Base-by-base conservation (phyloP, 805 yeast species). In the Saturnispora diversa region DNA sequence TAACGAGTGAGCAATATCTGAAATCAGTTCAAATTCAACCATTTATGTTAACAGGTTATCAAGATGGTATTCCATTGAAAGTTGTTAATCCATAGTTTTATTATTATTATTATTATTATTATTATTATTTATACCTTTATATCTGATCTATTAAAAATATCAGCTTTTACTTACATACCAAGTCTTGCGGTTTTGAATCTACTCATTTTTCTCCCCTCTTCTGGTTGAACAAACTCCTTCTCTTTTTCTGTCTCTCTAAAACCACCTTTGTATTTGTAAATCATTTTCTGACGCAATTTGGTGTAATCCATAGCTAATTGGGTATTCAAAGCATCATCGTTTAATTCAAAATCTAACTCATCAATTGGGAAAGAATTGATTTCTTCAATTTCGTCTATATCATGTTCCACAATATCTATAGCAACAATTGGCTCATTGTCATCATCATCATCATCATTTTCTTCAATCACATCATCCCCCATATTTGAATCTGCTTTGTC, bases 171-270 rank as follows among this genome's bases (percentile, higher is more conserved):
- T 26, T 20, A 37, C 11, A 51, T 40, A 29, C 57, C 63, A 16
- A 59, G 42, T 24, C 60, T 51, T 5, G 84, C 80, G 9, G 84
- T 74, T 51, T 68, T 81, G 58, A 85, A 85, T 38, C 86, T 64
- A 53, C 94, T 83, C 1, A 74, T 62, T 44, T 67, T 77, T 15
- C 40, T 37, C 6, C 72, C 55, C 0, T 77, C 77, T 49, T 82
- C 86, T 6, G 82, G 62, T 0, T 85, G 86, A 51, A 82, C 94
- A 15, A 75, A 50, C 42, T 77, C 88, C 44, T 59, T 50, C 30
- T 73, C 84, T 37, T 64, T 60, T 2, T 69, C 71, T 1, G 70
- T 59, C 44, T 66, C 63, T 37, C 55, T 61, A 43, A 53, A 74
- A 3, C 78, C 78, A 1, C 74, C 74, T 26, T 69, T 64, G 31